phyloP scores from a whole-genome alignment of 352 stramenopile genomes.

The Globisporangium solare region DNA sequence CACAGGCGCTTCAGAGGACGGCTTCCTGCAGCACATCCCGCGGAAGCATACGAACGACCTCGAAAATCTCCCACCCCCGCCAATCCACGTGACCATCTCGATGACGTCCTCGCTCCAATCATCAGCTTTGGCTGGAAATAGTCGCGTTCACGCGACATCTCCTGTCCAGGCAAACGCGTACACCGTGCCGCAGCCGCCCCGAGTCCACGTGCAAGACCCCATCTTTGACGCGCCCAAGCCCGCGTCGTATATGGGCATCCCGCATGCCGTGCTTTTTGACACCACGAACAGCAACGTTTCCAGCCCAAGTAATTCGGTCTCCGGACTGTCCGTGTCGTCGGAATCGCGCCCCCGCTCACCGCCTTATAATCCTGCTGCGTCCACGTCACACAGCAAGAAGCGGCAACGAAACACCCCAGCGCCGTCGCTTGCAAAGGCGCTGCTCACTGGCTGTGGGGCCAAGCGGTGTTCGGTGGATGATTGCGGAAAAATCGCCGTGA shows the following conservation, averaged over 20 bases:
- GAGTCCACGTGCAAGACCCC: slow-evolving; percentile 2
- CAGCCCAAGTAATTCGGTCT: slow-evolving; percentile 9
- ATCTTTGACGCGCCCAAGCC: slow-evolving; percentile 1
- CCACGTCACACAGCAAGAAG: slow-evolving; percentile 35
- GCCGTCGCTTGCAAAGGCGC: slow-evolving; percentile 31
- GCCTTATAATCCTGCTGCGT: neutral
- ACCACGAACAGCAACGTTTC: slow-evolving; percentile 1
- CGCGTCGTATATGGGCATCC: slow-evolving; percentile 2
- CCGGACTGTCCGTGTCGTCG: slow-evolving; percentile 4
- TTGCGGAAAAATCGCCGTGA: slow-evolving; percentile 74
- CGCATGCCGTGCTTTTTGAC: neutral
- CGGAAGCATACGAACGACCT: slow-evolving; percentile 1
- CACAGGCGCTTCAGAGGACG: slow-evolving; percentile 1
- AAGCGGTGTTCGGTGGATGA: slow-evolving; percentile 64
- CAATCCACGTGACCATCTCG: slow-evolving; percentile 6
- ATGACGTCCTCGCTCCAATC: slow-evolving; percentile 3
- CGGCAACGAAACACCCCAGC: slow-evolving; percentile 34
- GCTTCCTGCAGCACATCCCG: slow-evolving; percentile 12
- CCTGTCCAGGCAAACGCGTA: slow-evolving; percentile 3
- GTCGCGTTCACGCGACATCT: neutral
- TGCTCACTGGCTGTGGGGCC: slow-evolving; percentile 47
- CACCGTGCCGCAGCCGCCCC: neutral
- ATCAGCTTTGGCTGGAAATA: slow-evolving; percentile 1
- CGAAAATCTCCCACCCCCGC: slow-evolving; percentile 5
- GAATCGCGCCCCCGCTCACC: slow-evolving; percentile 4